Evolutionary conservation across 75 land plant species (phyloP).

Genomic region (Larix kaempferi): DNA sequence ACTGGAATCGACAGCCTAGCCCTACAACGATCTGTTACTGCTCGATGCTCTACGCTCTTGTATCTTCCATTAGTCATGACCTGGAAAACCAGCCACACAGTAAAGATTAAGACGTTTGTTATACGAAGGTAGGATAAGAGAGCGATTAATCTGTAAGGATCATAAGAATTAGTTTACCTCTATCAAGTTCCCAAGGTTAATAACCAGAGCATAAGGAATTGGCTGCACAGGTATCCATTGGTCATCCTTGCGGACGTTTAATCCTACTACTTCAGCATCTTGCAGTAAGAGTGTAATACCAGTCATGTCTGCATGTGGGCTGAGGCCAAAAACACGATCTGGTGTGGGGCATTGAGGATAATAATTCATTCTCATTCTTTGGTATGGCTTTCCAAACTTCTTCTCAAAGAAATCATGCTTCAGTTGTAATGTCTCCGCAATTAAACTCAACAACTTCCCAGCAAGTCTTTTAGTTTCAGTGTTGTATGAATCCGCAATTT

Average conservation of each 20-base stretch:
- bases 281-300: conserved; percentile 25
- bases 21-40: background rate
- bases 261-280: conserved; percentile 19
- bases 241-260: conserved; percentile 33
- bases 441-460: conserved; percentile 15
- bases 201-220: conserved; percentile 20
- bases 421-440: conserved; percentile 16
- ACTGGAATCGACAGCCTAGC: conserved; percentile 10
- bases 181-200: conserved; percentile 26
- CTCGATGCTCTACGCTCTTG: conserved; percentile 29
- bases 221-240: conserved; percentile 24
- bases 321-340: conserved; percentile 24
- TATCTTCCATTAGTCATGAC: conserved; percentile 30
- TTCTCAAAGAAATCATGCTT: conserved; percentile 1
- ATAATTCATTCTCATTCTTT: conserved; percentile 24
- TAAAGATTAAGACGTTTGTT: background rate
- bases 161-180: conserved; percentile 13
- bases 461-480: conserved; percentile 21
- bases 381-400: background rate
- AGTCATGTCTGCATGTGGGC: conserved; percentile 18
- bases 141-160: background rate
- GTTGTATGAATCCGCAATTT: conserved; percentile 30
- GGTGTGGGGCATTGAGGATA: conserved; percentile 39
- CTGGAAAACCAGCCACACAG: conserved; percentile 3
- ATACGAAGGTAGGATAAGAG: background rate